Conservation (phyloP, 139 green algal species). For the Chlamydomonas sp. region DNA sequence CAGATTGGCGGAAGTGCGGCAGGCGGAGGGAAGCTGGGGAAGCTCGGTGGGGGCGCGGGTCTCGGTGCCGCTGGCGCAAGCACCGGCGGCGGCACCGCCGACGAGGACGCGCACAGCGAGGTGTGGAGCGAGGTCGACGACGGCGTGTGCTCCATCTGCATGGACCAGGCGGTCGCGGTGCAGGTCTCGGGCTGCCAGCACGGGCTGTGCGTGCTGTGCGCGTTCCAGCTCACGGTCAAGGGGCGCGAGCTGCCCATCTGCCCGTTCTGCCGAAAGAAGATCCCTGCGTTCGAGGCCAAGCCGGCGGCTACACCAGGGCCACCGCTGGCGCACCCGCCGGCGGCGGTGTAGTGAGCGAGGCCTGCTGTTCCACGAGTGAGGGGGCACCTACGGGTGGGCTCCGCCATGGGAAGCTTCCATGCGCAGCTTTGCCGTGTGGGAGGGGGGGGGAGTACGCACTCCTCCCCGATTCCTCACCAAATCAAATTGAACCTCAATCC, state of each 20-base stretch:
- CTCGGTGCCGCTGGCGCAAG: neutral
- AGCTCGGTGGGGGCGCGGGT: neutral
- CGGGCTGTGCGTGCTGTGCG: slow-evolving; percentile 43
- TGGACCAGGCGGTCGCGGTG: slow-evolving; percentile 34
- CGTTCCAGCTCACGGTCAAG: slow-evolving; percentile 47
- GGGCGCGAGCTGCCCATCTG: slow-evolving; percentile 35
- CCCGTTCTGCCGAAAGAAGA: slow-evolving; percentile 42
- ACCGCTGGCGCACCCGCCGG: too few relatives aligned
- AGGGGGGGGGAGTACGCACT: too few relatives aligned
- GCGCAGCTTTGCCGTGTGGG: too few relatives aligned
- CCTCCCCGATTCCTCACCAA: too few relatives aligned
- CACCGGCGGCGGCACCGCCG: neutral
- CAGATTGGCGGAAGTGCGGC: too few relatives aligned
- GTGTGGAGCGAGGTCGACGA: slow-evolving; percentile 24
- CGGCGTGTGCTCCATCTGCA: slow-evolving; percentile 41
- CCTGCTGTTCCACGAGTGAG: too few relatives aligned
- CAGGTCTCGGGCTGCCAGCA: slow-evolving; percentile 36
- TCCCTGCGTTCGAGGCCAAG: slow-evolving; percentile 35
- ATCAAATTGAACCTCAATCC: too few relatives aligned
- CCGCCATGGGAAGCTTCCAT: too few relatives aligned
- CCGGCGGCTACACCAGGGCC: too few relatives aligned
- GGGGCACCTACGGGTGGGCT: too few relatives aligned
- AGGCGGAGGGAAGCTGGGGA: neutral
- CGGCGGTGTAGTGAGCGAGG: too few relatives aligned
- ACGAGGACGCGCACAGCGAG: neutral